Conservation (phyloP, 2,329 filamentous ascomycete species). For the Fusarium pininemorale region DNA sequence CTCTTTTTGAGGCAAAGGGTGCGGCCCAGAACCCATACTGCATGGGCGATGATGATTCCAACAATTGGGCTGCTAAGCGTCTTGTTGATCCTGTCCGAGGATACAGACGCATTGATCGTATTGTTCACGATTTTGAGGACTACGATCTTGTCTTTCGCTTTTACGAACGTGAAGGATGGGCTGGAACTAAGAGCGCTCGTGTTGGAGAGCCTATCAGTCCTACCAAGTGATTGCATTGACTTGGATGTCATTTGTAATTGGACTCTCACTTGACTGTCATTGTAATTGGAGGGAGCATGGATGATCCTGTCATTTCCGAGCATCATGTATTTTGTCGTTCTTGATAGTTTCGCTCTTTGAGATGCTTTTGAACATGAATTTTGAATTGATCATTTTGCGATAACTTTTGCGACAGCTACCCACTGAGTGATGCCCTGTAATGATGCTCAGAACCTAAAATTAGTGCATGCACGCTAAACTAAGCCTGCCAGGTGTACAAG, state of each 20-base stretch:
- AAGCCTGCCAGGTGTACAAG: background rate
- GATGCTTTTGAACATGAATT: background rate
- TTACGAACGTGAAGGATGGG: constrained; percentile 89
- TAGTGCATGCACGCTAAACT: background rate
- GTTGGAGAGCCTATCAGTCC: constrained; percentile 59
- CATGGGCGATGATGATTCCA: constrained; percentile 52
- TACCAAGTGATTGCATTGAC: constrained; percentile 36
- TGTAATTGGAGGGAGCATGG: background rate
- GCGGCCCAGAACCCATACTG: constrained; percentile 55
- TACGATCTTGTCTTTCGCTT: constrained; percentile 97
- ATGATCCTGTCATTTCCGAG: background rate
- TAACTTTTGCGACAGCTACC: background rate
- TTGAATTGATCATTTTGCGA: background rate
- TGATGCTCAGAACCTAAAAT: background rate
- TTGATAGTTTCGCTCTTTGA: background rate
- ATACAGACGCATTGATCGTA: constrained; percentile 90
- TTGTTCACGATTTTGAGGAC: constrained; percentile 96
- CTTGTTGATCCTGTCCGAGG: constrained; percentile 82
- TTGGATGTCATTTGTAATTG: too few species aligned
- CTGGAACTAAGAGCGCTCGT: constrained; percentile 60
- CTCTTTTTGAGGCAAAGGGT: constrained; percentile 89
- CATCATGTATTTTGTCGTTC: background rate
- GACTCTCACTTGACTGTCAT: background rate
- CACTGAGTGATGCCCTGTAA: background rate
- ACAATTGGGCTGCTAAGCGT: constrained; percentile 54